Base-by-base conservation (phyloP, 2,329 filamentous ascomycete species). In the Aspergillus brasiliensis region DNA sequence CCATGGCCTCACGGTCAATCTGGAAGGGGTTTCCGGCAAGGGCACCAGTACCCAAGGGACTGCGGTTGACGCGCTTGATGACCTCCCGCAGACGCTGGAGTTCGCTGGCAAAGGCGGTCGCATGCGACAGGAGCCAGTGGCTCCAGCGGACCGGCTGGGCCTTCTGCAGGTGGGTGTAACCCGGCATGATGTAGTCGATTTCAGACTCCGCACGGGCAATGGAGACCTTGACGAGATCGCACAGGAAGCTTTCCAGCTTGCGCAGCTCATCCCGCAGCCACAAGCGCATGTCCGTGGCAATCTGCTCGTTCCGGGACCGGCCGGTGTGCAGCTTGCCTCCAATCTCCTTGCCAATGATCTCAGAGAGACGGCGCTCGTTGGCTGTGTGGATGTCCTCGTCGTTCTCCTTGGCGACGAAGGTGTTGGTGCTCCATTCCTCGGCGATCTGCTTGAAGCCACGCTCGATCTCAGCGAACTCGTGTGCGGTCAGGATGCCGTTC, bases 261-360 rank as follows among this genome's bases (percentile, higher is more conserved):
- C 83, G 83, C 59, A 97, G 80, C 78, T 90, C 84, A 65, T 93
- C 88, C 46, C 91, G 84, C 64, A 96, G 79, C 92, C 92, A 97
- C 75, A 97, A 81, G 62, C 92, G 88, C 90, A 97, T 94, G 71
- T 96, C 92, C 21, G 89, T 93, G 51, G 88, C 92, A 58, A 96
- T 87, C 78, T 97, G 92, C 78, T 97, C 92, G 72, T 97, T 97
- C 68, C 92, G 86, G 75, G 89, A 93, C 55, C 93, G 88, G 46
- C 89, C 89, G 2, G 92, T 97, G 78, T 97, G 93, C 59, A 97
- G 85, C 81, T 97, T 97, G 23, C 93, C 92, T 0, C 89, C 91
- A 59, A 90, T 87, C 25, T 92, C 86, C 75, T 90, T 93, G 70
- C 92, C 91, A 63, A 97, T 93, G 63, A 97, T 84, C 80, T 97